Base-by-base conservation (phyloP, 2,329 filamentous ascomycete species). In the Tolypocladium tundrense region DNA sequence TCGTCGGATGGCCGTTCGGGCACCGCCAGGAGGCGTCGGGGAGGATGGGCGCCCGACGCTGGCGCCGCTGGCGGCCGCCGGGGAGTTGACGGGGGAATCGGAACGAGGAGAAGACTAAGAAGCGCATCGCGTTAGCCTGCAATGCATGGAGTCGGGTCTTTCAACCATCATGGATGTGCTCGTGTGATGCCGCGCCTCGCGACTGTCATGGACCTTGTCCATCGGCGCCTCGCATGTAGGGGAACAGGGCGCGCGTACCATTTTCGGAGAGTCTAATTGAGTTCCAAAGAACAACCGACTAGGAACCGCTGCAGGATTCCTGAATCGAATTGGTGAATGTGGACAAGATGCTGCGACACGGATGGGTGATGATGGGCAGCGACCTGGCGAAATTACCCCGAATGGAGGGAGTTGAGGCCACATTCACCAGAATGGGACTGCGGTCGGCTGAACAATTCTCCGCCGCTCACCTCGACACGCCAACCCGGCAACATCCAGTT, bases 1-100 rank as follows among this genome's bases (percentile, higher is more conserved):
- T 74, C 94, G 88, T 75, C 94, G 87, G 77, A 99, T 95, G 61
- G 91, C 93, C 65, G 93, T 96, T 73, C 94, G 91, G 69, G 94
- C 91, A 67, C 94, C 94, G 64, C 94, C 94, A 33, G 94, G 94
- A 62, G 91, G 88, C 68, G 90, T 87, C 61, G 93, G 92, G 54
- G 93, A 96, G 37, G 90, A 88, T 58, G 90, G 87, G 64, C 93
- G 90, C 69, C 83, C 86, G 70, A 86, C 83, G 70, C 83, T 85
- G 60, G 86, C 81, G 75, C 88, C 90, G 59, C 83, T 83, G 65
- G 84, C 80, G 65, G 80, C 79, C 65, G 81, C 79, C 60, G 79
- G 76, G 62, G 78, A 76, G 70, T 78, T 79, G 62, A 74, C 76
- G 60, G 85, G 85, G 54, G 86, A 87, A 55, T 83, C 78, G 58